These are phyloP conservation scores for Thelephora ganbajun DNA, from an alignment of 768 basidiomycete genomes.

Conservation along the genomic window DNA sequence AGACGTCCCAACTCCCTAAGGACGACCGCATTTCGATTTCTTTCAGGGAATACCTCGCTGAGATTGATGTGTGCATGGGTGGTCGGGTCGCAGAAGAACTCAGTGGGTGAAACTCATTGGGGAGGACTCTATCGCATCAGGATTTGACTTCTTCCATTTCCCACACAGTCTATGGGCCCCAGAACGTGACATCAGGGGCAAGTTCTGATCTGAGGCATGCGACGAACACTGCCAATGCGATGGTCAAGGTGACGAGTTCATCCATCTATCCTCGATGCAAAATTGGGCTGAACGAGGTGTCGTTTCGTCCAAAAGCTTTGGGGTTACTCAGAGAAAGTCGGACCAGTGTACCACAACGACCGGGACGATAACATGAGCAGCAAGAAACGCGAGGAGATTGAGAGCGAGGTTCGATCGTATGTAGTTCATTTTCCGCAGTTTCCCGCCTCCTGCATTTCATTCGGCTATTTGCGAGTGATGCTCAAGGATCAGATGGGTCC, in stretches of 20 bases:
- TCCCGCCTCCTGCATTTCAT: neutral
- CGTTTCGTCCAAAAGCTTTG: constrained; percentile 32
- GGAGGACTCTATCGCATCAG: no score
- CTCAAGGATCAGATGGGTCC: neutral
- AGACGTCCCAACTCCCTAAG: constrained; percentile 69
- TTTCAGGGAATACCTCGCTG: constrained; percentile 60
- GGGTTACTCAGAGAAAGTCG: constrained; percentile 68
- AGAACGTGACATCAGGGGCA: constrained; percentile 85
- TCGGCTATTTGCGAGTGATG: no score
- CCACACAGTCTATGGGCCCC: constrained; percentile 64
- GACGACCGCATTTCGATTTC: constrained; percentile 63
- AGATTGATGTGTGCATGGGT: constrained; percentile 87
- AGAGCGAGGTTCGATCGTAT: constrained; percentile 73
- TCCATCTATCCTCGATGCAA: neutral
- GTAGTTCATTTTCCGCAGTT: constrained; percentile 16
- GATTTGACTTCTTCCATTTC: constrained; percentile 1
- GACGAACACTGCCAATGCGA: constrained; percentile 62
- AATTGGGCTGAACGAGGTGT: constrained; percentile 1
- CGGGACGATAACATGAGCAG: constrained; percentile 59
- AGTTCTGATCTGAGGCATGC: constrained; percentile 78
- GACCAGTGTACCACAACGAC: constrained; percentile 73
- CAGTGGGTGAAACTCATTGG: constrained; percentile 28
- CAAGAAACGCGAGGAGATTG: constrained; percentile 70
- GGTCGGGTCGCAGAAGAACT: constrained; percentile 93
- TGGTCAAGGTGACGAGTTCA: constrained; percentile 65